phyloP scores from a whole-genome alignment of 306 rosid species.

The Sindora glabra region DNA sequence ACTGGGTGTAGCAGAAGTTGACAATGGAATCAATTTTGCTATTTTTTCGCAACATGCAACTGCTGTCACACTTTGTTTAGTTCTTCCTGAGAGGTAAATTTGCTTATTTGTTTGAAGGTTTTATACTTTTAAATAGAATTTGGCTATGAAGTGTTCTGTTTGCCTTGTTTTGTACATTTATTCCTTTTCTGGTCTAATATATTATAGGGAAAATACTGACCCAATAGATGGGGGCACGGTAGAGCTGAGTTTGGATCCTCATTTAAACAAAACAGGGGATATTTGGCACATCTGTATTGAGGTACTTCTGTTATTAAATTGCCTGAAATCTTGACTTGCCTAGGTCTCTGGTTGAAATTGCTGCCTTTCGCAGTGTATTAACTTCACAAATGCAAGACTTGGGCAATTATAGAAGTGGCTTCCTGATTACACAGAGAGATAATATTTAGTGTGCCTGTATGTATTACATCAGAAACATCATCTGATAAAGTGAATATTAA shows the following conservation, averaged over 20 bases:
- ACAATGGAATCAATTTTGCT: slow-evolving; percentile 73
- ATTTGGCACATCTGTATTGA: slow-evolving; percentile 84
- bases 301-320: slow-evolving; percentile 40
- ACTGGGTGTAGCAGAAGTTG: slow-evolving; percentile 77
- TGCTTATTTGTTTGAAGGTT: too few relatives aligned
- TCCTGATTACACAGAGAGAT: background rate
- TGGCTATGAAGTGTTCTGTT: background rate
- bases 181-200: slow-evolving; percentile 12
- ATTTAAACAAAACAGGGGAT: slow-evolving; percentile 79
- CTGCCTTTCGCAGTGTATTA: slow-evolving; percentile 2
- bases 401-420: background rate
- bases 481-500: background rate
- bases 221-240: slow-evolving; percentile 46
- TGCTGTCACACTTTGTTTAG: slow-evolving; percentile 69
- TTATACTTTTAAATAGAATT: too few relatives aligned
- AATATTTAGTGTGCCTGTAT: background rate
- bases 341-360: slow-evolving; percentile 6
- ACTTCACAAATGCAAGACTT: background rate
- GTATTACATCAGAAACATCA: background rate
- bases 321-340: slow-evolving; percentile 5
- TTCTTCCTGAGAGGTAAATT: slow-evolving; percentile 50
- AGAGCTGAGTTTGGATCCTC: slow-evolving; percentile 70
- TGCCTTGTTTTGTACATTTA: background rate
- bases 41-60: slow-evolving; percentile 89
- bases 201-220: slow-evolving; percentile 29